Evolutionary conservation across 192 early-diverging fungal species (phyloP), one percentile per base, ranked within the genome.

Genomic region (Coemansia sp.): DNA sequence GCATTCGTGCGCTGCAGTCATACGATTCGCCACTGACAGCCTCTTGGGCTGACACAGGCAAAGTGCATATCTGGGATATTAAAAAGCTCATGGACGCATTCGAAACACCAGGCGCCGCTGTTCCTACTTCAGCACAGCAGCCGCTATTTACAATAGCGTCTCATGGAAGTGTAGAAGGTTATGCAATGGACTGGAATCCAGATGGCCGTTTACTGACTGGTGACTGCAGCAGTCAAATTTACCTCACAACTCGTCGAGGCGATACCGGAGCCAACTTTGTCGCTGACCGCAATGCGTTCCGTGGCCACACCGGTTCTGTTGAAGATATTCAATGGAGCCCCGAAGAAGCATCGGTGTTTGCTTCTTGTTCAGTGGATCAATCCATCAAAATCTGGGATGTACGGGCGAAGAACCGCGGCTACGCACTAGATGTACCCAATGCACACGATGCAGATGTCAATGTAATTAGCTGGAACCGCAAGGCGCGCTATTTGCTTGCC

Each of bases 261-360:
- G 60, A 84, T 61, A 85, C 71, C 8, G 81, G 85, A 19, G 67
- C 79, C 10, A 71, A 58, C 71, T 91, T 92, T 64, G 86, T 83
- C 5, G 87, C 94, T 5, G 93, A 94, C 53, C 68, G 83, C 48
- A 78, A 77, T 14, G 82, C 93, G 7, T 97, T 93, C 80, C 74
- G 72, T 32, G 97, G 93, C 44, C 95, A 98, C 72, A 85, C 77
- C 34, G 86, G 85, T 6, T 93, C 90, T 18, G 89, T 98, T 22
- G 97, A 99, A 73, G 97, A 99, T 72, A 61, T 99, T 53, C 97
- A 99, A 85, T 99, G 96, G 96, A 95, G 94, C 5, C 93, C 94
- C 22, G 83, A 86, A 2, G 93, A 96, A 65, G 84, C 85, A 19
- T 88, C 84, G 24, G 95, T 98, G 14, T 99, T 99, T 89, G 95